phyloP scores from a whole-genome alignment of 257 asterid species.

The Solanum chilense region DNA sequence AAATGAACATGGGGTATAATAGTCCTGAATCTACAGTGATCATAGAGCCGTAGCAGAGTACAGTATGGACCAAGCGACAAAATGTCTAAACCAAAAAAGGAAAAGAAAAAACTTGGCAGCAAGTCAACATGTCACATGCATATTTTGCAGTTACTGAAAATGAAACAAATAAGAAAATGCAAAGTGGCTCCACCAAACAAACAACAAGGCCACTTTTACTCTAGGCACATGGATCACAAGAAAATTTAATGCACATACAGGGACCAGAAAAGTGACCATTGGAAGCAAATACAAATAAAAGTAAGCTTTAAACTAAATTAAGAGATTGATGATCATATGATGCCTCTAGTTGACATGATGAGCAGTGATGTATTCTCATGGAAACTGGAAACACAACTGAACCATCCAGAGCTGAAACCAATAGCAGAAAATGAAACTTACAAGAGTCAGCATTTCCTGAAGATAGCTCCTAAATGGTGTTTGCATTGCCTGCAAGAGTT shows the following conservation, averaged over 20 bases:
- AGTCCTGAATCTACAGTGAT: not conserved
- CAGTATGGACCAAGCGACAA: not conserved
- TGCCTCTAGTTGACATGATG: not conserved
- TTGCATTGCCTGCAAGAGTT: constrained; percentile 61
- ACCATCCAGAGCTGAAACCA: not conserved
- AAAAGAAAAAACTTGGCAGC: not conserved
- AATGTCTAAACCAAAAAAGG: not conserved
- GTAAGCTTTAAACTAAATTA: not conserved
- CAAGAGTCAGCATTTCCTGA: constrained; percentile 70
- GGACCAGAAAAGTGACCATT: not conserved
- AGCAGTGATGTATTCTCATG: not conserved
- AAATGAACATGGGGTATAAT: not conserved
- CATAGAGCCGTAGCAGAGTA: not conserved
- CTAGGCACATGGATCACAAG: not conserved
- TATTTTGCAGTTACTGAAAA: not conserved
- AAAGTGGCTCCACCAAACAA: not conserved
- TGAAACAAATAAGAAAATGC: not conserved
- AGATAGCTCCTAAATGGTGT: constrained; percentile 85
- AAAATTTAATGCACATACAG: not conserved
- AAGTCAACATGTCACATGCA: not conserved
- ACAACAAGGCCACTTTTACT: not conserved
- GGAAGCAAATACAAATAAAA: not conserved
- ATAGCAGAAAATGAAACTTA: constrained; percentile 26
- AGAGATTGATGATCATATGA: not conserved
- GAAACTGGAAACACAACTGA: not conserved